These are phyloP conservation scores for Zymoseptoria pseudotritici DNA, from an alignment of 2,329 filamentous ascomycete species.

Conservation along the genomic window DNA sequence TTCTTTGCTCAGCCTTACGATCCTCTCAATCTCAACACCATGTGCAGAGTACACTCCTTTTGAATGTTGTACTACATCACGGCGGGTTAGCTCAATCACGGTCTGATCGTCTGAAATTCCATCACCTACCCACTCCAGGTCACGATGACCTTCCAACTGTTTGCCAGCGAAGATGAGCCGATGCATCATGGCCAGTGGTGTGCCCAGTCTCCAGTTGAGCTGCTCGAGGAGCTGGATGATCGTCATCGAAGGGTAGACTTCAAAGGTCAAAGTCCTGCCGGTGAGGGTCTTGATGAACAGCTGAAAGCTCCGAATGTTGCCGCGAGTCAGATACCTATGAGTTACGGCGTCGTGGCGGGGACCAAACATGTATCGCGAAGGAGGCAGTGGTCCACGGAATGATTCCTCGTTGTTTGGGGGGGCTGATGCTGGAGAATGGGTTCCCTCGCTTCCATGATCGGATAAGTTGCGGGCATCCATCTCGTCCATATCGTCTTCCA, in stretches of 20 bases:
- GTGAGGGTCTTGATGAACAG: neutral
- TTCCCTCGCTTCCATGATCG: no score
- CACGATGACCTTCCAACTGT: slow-evolving; percentile 63
- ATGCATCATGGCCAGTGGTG: neutral
- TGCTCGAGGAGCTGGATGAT: neutral
- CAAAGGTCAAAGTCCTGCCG: neutral
- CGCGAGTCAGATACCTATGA: neutral
- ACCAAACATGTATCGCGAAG: neutral
- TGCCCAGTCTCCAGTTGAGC: neutral
- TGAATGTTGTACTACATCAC: neutral
- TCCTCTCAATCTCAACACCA: neutral
- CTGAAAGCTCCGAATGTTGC: neutral
- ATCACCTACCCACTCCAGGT: slow-evolving; percentile 66
- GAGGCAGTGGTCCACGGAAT: neutral
- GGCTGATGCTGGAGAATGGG: neutral
- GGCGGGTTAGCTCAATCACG: neutral
- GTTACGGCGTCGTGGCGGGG: neutral
- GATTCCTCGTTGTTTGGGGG: neutral
- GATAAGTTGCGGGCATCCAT: no score
- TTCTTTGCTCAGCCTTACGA: neutral
- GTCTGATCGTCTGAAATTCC: slow-evolving; percentile 35
- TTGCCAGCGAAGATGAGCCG: slow-evolving; percentile 9
- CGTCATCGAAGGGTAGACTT: neutral
- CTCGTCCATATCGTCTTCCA: no score
- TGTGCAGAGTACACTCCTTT: neutral